Evolutionary conservation across 73 alveolate species (phyloP), one percentile per base, ranked within the genome.

Genomic region (Blepharisma stoltei): DNA sequence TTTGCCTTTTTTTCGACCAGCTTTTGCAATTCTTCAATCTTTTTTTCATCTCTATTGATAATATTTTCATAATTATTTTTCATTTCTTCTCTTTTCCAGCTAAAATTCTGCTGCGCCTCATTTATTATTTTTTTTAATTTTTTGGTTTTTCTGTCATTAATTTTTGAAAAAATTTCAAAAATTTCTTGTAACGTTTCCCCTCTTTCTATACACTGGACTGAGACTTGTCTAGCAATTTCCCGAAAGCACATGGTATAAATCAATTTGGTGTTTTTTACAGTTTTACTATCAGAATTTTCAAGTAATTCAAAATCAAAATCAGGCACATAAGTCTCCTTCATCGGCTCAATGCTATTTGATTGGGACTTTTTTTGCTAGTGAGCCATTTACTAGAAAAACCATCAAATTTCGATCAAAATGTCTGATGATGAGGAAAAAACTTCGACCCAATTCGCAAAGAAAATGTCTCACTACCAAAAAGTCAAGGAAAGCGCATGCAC

Each of bases 141-240:
- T 60, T 60, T 38, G 46, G 14, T 60, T 60, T 60, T 60, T 9
- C 73, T n/a, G 14, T 60, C 23, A 60, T 60, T 14, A n/a, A 60
- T 25, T 25, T 60, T 38, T 18, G 73, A 1, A 8, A 20, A 9
- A 25, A 14, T 14, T 8, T n/a, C 45, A 20, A 60, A 60, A 14
- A 60, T 18, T 20, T 8, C 23, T 38, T 60, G 73, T 25, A 60
- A 25, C 23, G 23, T 8, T 25, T 60, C 73, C 45, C 73, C 73
- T 18, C 73, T 14, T 25, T 60, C 73, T 8, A 60, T 20, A 25
- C 73, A 60, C 6, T 60, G 73, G 2, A 60, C 73, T 18, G 73
- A 8, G 46, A 60, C 73, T 60, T 60, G 73, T 25, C 73, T 60
- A 20, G 23, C 4, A 4, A 60, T 20, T 25, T 60, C 73, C 45